Evolutionary conservation across 1,139 yeast genomes (phyloP), one percentile per base, ranked within the genome.

Genomic region (Geotrichum cucujoidarum): DNA sequence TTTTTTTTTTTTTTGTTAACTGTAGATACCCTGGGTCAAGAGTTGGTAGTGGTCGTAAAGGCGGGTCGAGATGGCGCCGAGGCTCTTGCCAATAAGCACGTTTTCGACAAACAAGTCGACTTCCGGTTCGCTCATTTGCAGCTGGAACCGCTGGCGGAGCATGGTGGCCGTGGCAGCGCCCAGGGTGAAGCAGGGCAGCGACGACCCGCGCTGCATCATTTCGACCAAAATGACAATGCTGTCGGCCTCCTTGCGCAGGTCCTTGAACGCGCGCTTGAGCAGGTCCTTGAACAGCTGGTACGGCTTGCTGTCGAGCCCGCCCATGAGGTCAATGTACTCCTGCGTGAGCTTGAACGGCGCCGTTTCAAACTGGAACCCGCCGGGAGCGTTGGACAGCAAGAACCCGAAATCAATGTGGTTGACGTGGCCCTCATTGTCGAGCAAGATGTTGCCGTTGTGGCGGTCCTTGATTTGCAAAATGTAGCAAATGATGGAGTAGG

Each of bases 321-420:
- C 98, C 58, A 92, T 66, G 3, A 92, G 65, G 36, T 90, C 97
- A 20, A 89, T 78, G 60, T 92, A 92, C 60, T 92, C 98, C 51
- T 74, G 73, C 0, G 97, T 88, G 16, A 92, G 70, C 62, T 92
- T 92, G 72, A 92, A 92, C 1, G 98, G 97, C 0, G 97, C 96
- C 1, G 96, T 95, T 62, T 92, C 98, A 65, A 92, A 89, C 0
- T 97, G 96, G 48, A 92, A 88, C 50, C 95, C 83, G 1, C 97
- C 97, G 0, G 98, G 98, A 0, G 97, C 83, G 60, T 92, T 92
- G 0, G 96, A 87, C 4, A 92, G 71, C 60, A 92, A 68, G 63
- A 89, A 92, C 0, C 98, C 98, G 70, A 92, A 92, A 68, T 92
- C 98, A 57, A 92, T 92, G 64, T 92, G 98, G 43, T 89, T 82